These are phyloP conservation scores for Chaetoceros tenuissimus DNA, from an alignment of 108 stramenopile species.

Conservation along the genomic window DNA sequence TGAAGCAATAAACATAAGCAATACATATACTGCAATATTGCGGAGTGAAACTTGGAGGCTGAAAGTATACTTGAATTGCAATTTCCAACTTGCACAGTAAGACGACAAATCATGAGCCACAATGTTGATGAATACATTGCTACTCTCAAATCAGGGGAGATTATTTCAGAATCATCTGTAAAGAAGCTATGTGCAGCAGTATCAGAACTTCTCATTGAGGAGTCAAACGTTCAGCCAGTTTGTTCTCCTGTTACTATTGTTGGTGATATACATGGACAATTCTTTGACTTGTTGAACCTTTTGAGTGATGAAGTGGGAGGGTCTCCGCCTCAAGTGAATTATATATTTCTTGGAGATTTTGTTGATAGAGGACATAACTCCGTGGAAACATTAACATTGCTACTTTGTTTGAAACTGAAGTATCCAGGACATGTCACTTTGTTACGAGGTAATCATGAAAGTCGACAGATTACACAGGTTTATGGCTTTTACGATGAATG, in stretches of 20 bases:
- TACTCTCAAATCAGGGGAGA: constrained; percentile 70
- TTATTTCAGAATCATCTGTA: constrained; percentile 37
- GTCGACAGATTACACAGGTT: constrained; percentile 89
- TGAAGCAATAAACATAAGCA: too few relatives aligned
- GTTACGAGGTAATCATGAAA: constrained; percentile 91
- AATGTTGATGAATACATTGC: constrained; percentile 77
- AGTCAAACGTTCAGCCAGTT: constrained; percentile 46
- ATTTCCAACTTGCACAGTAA: too few relatives aligned
- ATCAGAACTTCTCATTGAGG: constrained; percentile 39
- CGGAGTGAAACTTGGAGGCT: too few relatives aligned
- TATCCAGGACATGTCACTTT: constrained; percentile 85
- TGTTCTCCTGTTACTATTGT: constrained; percentile 53
- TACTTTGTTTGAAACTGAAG: constrained; percentile 83
- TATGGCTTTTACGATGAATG: constrained; percentile 93
- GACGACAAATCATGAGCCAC: too few relatives aligned
- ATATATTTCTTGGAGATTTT: constrained; percentile 91
- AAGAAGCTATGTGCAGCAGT: constrained; percentile 29
- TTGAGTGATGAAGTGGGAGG: constrained; percentile 70
- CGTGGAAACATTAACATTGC: constrained; percentile 86
- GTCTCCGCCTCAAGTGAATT: constrained; percentile 76
- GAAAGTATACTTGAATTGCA: too few relatives aligned
- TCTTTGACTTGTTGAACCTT: constrained; percentile 86
- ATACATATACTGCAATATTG: too few relatives aligned
- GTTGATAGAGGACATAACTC: constrained; percentile 92
- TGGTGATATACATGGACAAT: constrained; percentile 94